These are phyloP conservation scores for Rhynchosporium graminicola DNA, from an alignment of 2,329 filamentous ascomycete species.

Conservation along the genomic window DNA sequence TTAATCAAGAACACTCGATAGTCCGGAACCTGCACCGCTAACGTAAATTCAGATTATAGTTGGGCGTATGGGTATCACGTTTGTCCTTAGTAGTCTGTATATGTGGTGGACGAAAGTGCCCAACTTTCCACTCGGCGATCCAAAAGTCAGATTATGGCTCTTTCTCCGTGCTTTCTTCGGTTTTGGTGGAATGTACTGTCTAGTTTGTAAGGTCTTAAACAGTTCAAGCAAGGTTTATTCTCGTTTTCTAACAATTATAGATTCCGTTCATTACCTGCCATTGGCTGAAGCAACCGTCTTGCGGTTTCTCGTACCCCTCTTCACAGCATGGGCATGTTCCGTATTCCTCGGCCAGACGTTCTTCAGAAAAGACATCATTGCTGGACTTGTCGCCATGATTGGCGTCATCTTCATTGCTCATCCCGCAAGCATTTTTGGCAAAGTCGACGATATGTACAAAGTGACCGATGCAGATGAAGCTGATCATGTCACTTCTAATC, in stretches of 20 bases:
- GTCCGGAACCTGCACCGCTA: constrained; percentile 51
- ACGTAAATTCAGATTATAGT: constrained; percentile 43
- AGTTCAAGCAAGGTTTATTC: neutral
- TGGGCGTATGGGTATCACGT: constrained; percentile 37
- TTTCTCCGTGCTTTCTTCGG: constrained; percentile 69
- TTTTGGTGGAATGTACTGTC: constrained; percentile 74
- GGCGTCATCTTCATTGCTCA: constrained; percentile 84
- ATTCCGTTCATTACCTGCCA: constrained; percentile 67
- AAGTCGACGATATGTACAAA: constrained; percentile 22
- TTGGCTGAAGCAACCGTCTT: constrained; percentile 88
- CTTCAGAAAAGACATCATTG: constrained; percentile 73
- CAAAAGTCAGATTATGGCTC: constrained; percentile 66
- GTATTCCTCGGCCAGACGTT: constrained; percentile 74
- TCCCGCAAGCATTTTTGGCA: constrained; percentile 43
- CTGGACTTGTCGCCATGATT: constrained; percentile 70
- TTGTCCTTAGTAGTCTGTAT: constrained; percentile 51
- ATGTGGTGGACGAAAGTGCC: constrained; percentile 72
- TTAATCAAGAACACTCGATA: constrained; percentile 41
- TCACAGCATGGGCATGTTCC: constrained; percentile 79
- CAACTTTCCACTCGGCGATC: constrained; percentile 69
- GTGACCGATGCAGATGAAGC: constrained; percentile 16
- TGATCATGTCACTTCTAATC: constrained; percentile 31
- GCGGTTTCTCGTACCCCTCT: constrained; percentile 80
- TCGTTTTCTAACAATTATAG: constrained; percentile 21
- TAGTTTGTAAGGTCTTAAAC: constrained; percentile 34